phyloP scores from a whole-genome alignment of 116 monocot species.

The Phalaenopsis hybrid region DNA sequence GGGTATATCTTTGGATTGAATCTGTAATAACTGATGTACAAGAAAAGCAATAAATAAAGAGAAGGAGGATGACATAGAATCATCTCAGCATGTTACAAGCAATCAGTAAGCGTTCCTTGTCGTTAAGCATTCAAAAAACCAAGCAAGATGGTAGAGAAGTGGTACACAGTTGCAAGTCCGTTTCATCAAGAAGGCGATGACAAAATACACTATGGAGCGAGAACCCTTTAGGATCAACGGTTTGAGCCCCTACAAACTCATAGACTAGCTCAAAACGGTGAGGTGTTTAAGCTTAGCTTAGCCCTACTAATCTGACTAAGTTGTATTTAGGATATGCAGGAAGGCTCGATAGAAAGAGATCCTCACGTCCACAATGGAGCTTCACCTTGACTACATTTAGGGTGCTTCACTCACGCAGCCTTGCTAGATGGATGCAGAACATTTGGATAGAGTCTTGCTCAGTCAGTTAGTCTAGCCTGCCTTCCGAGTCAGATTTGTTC shows the following conservation, averaged over 20 bases:
- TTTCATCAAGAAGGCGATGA: conserved; percentile 7
- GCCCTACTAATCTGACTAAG: conserved; percentile 4
- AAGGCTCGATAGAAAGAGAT: conserved; percentile 1
- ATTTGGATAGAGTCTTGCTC: not conserved
- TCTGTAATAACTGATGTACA: too few species aligned
- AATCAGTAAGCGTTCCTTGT: too few species aligned
- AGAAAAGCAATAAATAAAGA: too few species aligned
- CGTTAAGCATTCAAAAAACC: conserved; percentile 4
- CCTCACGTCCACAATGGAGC: conserved; percentile 9
- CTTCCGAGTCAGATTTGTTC: not conserved
- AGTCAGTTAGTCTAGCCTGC: not conserved
- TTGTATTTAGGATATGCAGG: not conserved
- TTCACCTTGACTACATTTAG: not conserved
- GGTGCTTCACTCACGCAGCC: not conserved
- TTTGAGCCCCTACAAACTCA: not conserved
- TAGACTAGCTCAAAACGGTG: not conserved
- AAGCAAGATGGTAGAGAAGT: conserved; percentile 10
- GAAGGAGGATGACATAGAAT: too few species aligned
- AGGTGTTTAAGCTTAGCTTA: not conserved
- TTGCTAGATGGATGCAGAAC: conserved; percentile 4
- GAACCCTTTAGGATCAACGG: not conserved
- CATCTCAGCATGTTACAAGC: too few species aligned
- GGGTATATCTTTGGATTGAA: too few species aligned
- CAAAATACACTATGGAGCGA: not conserved
- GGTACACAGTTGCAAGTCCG: conserved; percentile 7